Evolutionary conservation across 371 early-diverging fungal genomes (phyloP).

Genomic region (Sporodiniella umbellata): DNA sequence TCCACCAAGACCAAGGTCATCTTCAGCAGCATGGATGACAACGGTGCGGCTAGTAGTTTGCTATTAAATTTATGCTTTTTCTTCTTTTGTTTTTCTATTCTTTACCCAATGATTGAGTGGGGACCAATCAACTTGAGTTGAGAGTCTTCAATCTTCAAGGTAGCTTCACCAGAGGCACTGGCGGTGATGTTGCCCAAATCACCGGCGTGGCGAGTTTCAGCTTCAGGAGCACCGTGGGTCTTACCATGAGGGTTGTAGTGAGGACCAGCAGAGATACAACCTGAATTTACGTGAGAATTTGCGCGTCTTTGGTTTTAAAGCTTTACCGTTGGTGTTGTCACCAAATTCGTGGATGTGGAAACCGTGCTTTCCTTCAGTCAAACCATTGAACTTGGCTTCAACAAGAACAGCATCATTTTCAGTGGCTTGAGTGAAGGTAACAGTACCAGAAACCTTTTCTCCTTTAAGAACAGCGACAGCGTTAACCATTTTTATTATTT

Average conservation of each 20-base stretch:
- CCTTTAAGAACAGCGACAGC: slow-evolving; percentile 77
- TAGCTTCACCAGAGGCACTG: slow-evolving; percentile 55
- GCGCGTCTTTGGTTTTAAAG: not conserved
- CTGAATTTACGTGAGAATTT: slow-evolving; percentile 7
- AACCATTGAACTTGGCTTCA: slow-evolving; percentile 63
- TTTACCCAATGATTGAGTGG: slow-evolving; percentile 74
- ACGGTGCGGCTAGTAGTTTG: slow-evolving; percentile 77
- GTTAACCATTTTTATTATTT: slow-evolving; percentile 56
- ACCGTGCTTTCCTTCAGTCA: slow-evolving; percentile 82
- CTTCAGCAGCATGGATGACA: slow-evolving; percentile 63
- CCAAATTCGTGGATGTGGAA: slow-evolving; percentile 90
- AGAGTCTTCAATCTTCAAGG: slow-evolving; percentile 57
- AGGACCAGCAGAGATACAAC: slow-evolving; percentile 78
- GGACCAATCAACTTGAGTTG: slow-evolving; percentile 77
- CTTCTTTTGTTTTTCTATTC: not conserved
- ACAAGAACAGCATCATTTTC: slow-evolving; percentile 61
- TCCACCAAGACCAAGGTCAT: slow-evolving; percentile 67
- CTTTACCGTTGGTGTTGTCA: slow-evolving; percentile 76
- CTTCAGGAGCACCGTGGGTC: slow-evolving; percentile 82
- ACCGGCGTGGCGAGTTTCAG: slow-evolving; percentile 78
- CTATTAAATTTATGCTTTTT: not conserved
- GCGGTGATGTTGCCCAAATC: slow-evolving; percentile 86
- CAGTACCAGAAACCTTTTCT: slow-evolving; percentile 63
- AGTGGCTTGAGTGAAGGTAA: slow-evolving; percentile 72
- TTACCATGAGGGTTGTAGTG: slow-evolving; percentile 84